Base-by-base conservation (phyloP, 2,329 filamentous ascomycete species). In the Whalleya microplaca region DNA sequence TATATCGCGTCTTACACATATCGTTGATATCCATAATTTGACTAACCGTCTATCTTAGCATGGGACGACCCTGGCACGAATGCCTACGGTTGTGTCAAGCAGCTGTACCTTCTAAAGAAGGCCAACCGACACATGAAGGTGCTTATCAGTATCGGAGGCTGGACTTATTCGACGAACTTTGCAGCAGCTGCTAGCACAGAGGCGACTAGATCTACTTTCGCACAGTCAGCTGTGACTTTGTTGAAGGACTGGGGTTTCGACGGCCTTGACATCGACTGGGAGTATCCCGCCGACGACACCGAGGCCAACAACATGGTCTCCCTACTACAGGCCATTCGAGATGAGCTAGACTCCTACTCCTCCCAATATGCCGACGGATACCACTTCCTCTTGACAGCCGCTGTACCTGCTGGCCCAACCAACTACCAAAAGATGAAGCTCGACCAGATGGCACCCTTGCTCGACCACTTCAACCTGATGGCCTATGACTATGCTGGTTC, bases 91-190 rank as follows among this genome's bases (percentile, higher is more conserved):
- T 90, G 87, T 69, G 73, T 91, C 51, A 95, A 95, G 75, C 90
- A 96, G 67, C 78, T 96, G 1, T 91, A 84, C 70, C 75, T 90
- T 7, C 78, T 92, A 43, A 96, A 96, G 76, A 87, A 93, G 72
- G 73, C 80, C 55, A 88, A 96, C 72, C 86, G 91, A 16, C 84
- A 91, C 45, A 73, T 96, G 51, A 96, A 96, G 70, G 80, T 89
- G 1, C 78, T 96, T 20, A 81, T 96, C 3, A 90, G 85, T 46
- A 91, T 96, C 62, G 92, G 92, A 46, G 92, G 92, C 27, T 96
- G 89, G 89, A 92, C 90, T 0, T 95, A 91, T 73, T 92, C 89
- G 1, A 76, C 81, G 64, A 91, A 91, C 71, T 94, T 96, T 69
- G 79, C 89, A 0, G 77, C 78, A 1, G 87, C 87, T 0, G 85